Base-by-base conservation (phyloP, 208 protist species). In the Crithidia sp. region DNA sequence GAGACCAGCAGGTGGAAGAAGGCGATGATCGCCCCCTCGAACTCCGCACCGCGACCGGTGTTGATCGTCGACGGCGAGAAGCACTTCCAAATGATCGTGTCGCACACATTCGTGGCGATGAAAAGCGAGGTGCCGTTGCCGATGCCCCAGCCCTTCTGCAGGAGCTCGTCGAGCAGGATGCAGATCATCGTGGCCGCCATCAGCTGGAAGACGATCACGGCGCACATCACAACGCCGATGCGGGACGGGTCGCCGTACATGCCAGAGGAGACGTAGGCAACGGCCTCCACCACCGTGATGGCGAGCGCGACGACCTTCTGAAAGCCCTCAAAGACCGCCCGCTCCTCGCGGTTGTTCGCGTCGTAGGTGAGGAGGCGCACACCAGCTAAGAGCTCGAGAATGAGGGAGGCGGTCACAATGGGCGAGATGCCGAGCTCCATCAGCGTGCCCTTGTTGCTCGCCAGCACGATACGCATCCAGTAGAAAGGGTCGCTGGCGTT, bases 51-150 rank as follows among this genome's bases (percentile, higher is more conserved):
- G 61, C 96, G 90, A 60, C 99, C 99, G 16, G 91, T 98, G 91
- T 99, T 99, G 88, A 99, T 94, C 40, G 98, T 99, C 56, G 94
- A 98, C 41, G 99, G 99, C 8, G 95, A 99, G 87, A 99, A 99
- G 19, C 97, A 86, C 84, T 99, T 99, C 99, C 99, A 99, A 36
- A 99, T 84, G 76, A 99, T 99, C 7, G 92, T 99, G 84, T 99
- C 99, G 88, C 99, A 99, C 63, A 99, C 99, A 89, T 99, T 99
- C 57, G 99, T 99, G 49, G 99, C 98, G 79, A 99, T 99, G 91
- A 99, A 99, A 39, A 99, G 90, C 7, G 99, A 99, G 45, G 99
- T 99, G 77, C 98, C 99, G 47, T 93, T 98, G 64, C 99, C 99
- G 45, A 99, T 92, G 68, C 99, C 99, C 92, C 99, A 99, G 36